These are phyloP conservation scores for Beauveria scarabaeidicola DNA, from an alignment of 2,329 filamentous ascomycete species.

Conservation along the genomic window DNA sequence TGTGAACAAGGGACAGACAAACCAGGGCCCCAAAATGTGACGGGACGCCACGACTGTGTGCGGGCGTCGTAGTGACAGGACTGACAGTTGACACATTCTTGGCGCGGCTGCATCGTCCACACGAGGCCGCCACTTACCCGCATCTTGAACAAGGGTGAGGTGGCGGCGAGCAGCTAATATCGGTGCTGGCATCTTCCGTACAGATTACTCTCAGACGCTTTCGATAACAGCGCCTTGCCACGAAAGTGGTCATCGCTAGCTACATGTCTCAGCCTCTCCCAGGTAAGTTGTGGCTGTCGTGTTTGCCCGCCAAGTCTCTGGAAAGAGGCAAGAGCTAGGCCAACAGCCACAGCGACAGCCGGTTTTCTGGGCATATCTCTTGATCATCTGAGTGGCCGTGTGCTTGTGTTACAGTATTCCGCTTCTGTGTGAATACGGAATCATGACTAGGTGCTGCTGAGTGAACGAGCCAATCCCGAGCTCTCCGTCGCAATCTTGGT, in stretches of 20 bases:
- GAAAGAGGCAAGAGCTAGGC: background rate
- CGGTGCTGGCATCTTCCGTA: background rate
- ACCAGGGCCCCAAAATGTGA: background rate
- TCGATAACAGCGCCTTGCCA: background rate
- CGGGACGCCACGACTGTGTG: slow-evolving; percentile 1
- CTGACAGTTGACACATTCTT: slow-evolving; percentile 7
- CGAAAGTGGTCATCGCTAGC: background rate
- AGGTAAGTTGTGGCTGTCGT: background rate
- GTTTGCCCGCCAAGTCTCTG: background rate
- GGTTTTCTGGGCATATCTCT: background rate
- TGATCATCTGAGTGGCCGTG: background rate
- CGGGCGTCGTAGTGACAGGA: background rate
- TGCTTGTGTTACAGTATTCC: no score
- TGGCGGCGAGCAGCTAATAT: background rate
- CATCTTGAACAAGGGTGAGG: background rate
- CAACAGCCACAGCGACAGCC: background rate
- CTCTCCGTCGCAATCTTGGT: slow-evolving; percentile 2
- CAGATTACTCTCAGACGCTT: background rate
- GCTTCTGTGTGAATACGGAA: background rate
- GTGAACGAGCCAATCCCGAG: no score
- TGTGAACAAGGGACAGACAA: background rate
- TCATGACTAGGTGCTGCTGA: background rate
- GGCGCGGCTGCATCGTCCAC: background rate
- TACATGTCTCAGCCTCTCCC: background rate
- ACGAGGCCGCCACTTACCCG: slow-evolving; percentile 4